These are phyloP conservation scores for Sisymbrium irio DNA, from an alignment of 345 rosid genomes.

Conservation along the genomic window DNA sequence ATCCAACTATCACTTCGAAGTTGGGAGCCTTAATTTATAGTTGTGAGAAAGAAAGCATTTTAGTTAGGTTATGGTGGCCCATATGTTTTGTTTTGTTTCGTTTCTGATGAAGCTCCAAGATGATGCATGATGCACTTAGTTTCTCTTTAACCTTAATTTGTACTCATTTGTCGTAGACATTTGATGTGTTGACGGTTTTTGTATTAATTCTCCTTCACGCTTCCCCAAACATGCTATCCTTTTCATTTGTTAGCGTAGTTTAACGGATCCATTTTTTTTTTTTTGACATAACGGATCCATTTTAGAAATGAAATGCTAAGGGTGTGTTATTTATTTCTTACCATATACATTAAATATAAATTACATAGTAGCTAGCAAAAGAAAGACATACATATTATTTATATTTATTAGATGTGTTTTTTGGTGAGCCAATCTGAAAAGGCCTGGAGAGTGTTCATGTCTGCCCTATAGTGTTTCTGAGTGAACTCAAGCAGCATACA, in stretches of 20 bases:
- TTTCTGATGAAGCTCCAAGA: conserved; percentile 1
- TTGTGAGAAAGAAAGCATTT: not conserved
- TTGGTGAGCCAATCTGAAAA: conserved; percentile 55
- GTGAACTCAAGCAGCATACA: conserved; percentile 75
- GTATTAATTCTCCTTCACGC: not conserved
- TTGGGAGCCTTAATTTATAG: not conserved
- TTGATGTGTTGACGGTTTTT: not conserved
- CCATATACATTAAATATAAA: conserved; percentile 15
- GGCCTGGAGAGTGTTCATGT: conserved; percentile 74
- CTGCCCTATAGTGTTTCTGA: conserved; percentile 85
- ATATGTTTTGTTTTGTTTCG: conserved; percentile 6
- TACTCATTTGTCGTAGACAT: not conserved
- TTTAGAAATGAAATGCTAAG: not conserved
- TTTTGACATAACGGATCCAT: no score
- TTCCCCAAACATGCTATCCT: conserved; percentile 3
- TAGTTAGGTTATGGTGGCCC: conserved; percentile 7
- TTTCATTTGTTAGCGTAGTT: not conserved
- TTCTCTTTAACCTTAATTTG: conserved; percentile 11
- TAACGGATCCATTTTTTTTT: not conserved
- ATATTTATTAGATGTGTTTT: not conserved
- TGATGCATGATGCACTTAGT: conserved; percentile 15
- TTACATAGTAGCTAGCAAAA: conserved; percentile 9
- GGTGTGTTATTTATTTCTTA: conserved; percentile 15
- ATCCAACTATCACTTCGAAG: not conserved
- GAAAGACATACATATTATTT: not conserved